Conservation (phyloP, 1,284 basidiomycete species). For the Ustilago cynodontis region DNA sequence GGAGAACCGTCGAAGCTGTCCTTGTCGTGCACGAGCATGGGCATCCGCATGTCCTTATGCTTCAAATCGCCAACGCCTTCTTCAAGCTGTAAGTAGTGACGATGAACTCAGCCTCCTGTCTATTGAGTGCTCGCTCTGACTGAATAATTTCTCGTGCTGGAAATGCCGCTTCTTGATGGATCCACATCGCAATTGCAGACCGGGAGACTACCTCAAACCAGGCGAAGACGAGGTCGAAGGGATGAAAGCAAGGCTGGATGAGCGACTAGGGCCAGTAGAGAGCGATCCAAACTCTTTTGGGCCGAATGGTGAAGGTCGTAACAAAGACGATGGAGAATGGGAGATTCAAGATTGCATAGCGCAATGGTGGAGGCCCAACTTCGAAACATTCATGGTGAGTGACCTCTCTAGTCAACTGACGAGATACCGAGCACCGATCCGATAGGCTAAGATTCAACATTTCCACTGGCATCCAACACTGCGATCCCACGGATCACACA, state of each 20-base stretch:
- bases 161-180: too few species aligned
- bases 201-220: conserved; percentile 97
- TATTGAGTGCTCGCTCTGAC: neutral
- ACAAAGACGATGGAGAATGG: conserved; percentile 83
- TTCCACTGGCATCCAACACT: neutral
- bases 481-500: conserved; percentile 67
- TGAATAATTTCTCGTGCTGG: too few species aligned
- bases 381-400: conserved; percentile 96
- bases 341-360: conserved; percentile 93
- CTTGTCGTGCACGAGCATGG: conserved; percentile 84
- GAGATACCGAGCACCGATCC: neutral
- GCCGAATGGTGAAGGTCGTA: conserved; percentile 74
- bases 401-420: neutral
- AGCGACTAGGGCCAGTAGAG: conserved; percentile 73
- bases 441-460: neutral
- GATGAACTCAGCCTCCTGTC: neutral
- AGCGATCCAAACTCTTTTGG: conserved; percentile 58
- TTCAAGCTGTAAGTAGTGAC: conserved; percentile 86
- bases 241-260: conserved; percentile 86
- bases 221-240: conserved; percentile 92
- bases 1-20: conserved; percentile 94
- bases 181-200: conserved; percentile 74
- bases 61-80: conserved; percentile 98
- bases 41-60: conserved; percentile 85
- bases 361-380: conserved; percentile 97